Conservation (phyloP, 345 rosid species). For the Brassica rapa region DNA sequence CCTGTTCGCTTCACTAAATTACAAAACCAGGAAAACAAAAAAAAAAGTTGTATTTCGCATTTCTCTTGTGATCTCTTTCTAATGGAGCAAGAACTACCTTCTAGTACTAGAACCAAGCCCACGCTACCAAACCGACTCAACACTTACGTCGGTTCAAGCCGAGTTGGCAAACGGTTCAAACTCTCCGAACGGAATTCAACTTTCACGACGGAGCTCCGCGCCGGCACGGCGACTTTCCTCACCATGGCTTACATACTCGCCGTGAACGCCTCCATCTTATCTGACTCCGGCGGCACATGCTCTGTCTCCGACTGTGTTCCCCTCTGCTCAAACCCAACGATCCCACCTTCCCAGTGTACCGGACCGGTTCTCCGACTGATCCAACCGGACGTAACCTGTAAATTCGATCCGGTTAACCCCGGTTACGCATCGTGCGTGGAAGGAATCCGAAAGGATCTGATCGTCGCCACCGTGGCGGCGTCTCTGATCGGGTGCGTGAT, state of each 20-base stretch:
- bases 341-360: slow-evolving; percentile 58
- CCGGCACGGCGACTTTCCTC: slow-evolving; percentile 94
- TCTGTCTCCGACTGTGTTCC: slow-evolving; percentile 80
- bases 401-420: slow-evolving; percentile 87
- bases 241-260: slow-evolving; percentile 99
- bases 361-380: slow-evolving; percentile 51
- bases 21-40: slow-evolving; percentile 23
- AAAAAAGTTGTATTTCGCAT: background rate
- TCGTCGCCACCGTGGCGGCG: slow-evolving; percentile 84
- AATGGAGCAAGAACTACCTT: slow-evolving; percentile 38
- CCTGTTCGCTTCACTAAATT: slow-evolving; percentile 35
- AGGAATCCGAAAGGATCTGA: slow-evolving; percentile 68
- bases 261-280: slow-evolving; percentile 90
- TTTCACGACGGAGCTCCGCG: slow-evolving; percentile 96
- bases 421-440: slow-evolving; percentile 81
- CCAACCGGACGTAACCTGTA: slow-evolving; percentile 68
- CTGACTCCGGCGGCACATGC: slow-evolving; percentile 95
- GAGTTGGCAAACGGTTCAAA: slow-evolving; percentile 75
- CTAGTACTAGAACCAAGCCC: slow-evolving; percentile 30
- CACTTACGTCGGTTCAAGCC: slow-evolving; percentile 48
- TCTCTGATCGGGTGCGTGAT: slow-evolving; percentile 82
- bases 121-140: slow-evolving; percentile 59
- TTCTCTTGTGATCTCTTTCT: slow-evolving; percentile 21
- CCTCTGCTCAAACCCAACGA: slow-evolving; percentile 65
- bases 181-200: slow-evolving; percentile 66